Evolutionary conservation across 371 early-diverging fungal species (phyloP), one percentile per base, ranked within the genome.

Genomic region (Parasitella parasitica): DNA sequence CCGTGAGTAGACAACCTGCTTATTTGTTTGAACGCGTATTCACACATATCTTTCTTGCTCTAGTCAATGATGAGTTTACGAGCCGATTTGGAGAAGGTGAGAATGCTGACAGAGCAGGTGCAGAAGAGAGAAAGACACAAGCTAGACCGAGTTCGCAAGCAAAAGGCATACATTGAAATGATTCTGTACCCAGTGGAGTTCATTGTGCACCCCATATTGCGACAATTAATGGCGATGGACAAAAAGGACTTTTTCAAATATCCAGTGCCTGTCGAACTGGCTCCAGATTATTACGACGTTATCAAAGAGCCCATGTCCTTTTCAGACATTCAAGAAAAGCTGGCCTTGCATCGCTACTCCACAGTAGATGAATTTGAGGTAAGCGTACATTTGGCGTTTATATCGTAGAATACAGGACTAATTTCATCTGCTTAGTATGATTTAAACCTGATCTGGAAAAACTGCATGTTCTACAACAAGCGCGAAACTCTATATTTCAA

Each of bases 81-180:
- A 22, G 86, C 86, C 15, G 95, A 95, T 71, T 75, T 97, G 24
- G 96, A 96, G 66, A 83, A 86, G 30, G 89, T 96, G n/a, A 86
- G 96, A 24, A 81, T 92, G 75, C 75, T 96, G 39, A 81, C 86
- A 0, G 96, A 97, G 64, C 84, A 92, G 57, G 92, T 97, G 11
- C 85, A 91, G 32, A 91, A 92, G 32, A 84, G 98, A 1, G 97
- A 98, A 66, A 84, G 88, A 57, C 88, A 86, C 49, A 96, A 96
- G 66, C 69, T 96, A 34, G 83, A 86, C 63, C 63, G 81, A 11
- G 70, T 75, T 8, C 72, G 85, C 5, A 73, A 82, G 24, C 90
- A 91, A 60, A 80, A 81, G 15, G 86, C 87, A 13, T 91, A 89
- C 48, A 57, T 91, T 8, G 91, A 91, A 65, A 72, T 70, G 34